Evolutionary conservation across 1,284 basidiomycete species (phyloP), one percentile per base, ranked within the genome.

Genomic region (Calocybe gambosa): DNA sequence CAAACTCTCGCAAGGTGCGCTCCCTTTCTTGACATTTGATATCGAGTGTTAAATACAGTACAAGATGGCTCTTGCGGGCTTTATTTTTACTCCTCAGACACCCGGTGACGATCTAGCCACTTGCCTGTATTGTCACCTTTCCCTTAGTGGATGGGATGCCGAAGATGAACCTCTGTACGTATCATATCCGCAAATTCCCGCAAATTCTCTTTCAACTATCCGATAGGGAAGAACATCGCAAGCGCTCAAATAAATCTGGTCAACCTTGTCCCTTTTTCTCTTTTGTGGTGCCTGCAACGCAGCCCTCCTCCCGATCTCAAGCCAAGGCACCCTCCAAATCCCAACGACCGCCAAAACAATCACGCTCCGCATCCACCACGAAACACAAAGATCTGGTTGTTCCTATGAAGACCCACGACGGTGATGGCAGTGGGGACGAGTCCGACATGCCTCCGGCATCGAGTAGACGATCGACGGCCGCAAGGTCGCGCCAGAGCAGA

Each of bases 31-130:
- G 23, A 41, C 20, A 28, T 7, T 39, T 36, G 6, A 40, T 2
- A 12, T 38, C 4, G 41, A 26, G 37, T 29, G 38, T 43, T 38
- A 44, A 46, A 15, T 43, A 25, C 47, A 33, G 39, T 55, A 21
- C 52, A 34, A 93, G 90, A 82, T 93, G 74, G 85, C 90, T 0
- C 77, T 78, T 53, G 89, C 89, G 1, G 90, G 90, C 3, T 93
- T 93, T 56, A 74, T 89, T 0, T 89, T 76, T 57, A 81, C 79
- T 1, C 85, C 89, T 0, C 73, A 77, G 49, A 61, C 68, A 9
- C 56, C 67, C 2, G 80, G 75, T 1, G 83, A 88, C 49, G 90
- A 93, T 60, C 78, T 80, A 0, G 87, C 80, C 0, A 78, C 78
- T 0, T 93, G 90, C 61, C 69, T 90, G 1, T 87, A 90, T 55